Evolutionary conservation across 192 early-diverging fungal genomes (phyloP), one percentile per base, ranked within the genome.

Genomic region (Rhizophlyctis rosea): DNA sequence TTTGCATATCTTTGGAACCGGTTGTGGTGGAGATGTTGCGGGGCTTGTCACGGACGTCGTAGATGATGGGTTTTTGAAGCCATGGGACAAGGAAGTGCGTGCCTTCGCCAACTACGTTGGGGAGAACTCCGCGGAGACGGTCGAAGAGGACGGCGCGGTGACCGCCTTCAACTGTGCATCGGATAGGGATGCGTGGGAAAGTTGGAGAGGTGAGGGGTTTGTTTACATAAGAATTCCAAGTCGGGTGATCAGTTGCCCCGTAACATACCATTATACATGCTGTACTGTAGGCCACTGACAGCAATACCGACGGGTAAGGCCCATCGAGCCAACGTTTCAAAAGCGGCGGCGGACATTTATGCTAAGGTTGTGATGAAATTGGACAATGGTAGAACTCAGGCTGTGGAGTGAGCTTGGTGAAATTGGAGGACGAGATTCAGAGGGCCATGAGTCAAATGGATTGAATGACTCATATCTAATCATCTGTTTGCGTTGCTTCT

Each of bases 1-100:
- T 94, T 69, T 99, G 96, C 96, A 99, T 96, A 74, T 99, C 96
- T 81, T 94, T 95, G 51, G 95, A 98, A 50, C 95, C 96, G n/a
- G 96, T 99, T 0, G 92, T 96, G 63, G 96, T 98, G 35, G 92
- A 91, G 71, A 99, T 99, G 79, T 96, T 90, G 65, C 96, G 88
- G 48, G 96, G 96, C 65, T 88, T 87, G 51, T 90, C 95, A 57
- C 96, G 93, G 47, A 96, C 90, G 71, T 99, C 96, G 59, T 86
- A 95, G 50, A 87, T 68, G 44, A 96, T 82, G 2, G 95, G 88
- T 24, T 87, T 81, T 76, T 99, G 96, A 51, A 95, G 80, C 92
- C 93, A 96, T n/a, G 96, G 96, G 25, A 99, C 73, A 59, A 98
- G 82, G 69, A 99, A 96, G 75, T 99, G 96, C 29, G 95, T 99